Evolutionary conservation across 176 grass and related monocot genomes (phyloP).

Genomic region (Triticum monococcum): DNA sequence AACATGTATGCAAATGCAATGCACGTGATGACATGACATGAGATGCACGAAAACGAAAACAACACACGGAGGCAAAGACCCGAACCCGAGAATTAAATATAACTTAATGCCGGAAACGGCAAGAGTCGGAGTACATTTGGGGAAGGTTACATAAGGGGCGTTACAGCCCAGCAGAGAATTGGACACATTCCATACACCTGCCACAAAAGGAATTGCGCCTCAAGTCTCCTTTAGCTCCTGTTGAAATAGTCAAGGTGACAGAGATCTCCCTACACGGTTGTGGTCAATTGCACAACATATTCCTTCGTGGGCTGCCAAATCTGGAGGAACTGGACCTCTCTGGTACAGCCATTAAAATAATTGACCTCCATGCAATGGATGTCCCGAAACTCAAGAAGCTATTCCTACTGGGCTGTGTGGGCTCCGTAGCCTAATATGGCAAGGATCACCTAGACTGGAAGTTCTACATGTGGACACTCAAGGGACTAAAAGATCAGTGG

Average conservation of each 20-base stretch:
- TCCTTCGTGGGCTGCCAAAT: neutral
- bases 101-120: no score
- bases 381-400: neutral
- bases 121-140: no score
- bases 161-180: neutral
- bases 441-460: neutral
- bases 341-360: neutral
- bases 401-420: neutral
- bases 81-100: no score
- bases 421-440: neutral
- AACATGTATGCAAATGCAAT: no score
- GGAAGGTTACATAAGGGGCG: no score
- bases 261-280: neutral
- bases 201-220: neutral
- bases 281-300: neutral
- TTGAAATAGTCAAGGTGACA: neutral
- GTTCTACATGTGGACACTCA: neutral
- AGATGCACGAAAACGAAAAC: no score
- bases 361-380: neutral
- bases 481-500: no score
- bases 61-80: no score
- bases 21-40: no score
- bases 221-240: accelerated
- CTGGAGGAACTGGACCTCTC: neutral
- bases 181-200: neutral